These are phyloP conservation scores for Hypoxylon fragiforme DNA, from an alignment of 495 filamentous ascomycete genomes.

Conservation along the genomic window DNA sequence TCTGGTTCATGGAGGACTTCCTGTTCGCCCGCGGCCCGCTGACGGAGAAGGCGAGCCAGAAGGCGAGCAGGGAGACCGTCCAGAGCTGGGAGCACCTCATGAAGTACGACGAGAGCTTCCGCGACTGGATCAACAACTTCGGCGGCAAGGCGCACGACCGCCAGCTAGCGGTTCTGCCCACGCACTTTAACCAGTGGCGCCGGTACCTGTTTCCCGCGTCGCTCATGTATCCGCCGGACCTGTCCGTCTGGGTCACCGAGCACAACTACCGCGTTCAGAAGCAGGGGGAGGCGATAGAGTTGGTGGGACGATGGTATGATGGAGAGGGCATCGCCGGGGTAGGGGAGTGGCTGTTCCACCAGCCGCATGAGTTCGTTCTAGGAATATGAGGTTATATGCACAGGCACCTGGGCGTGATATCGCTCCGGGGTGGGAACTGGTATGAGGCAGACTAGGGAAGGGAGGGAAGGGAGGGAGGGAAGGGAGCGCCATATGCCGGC, in stretches of 20 bases:
- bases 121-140: conserved; percentile 1
- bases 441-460: no score
- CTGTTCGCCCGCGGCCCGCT: neutral
- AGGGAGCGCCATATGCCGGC: no score
- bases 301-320: neutral
- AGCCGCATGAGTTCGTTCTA: no score
- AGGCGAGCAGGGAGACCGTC: neutral
- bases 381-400: no score
- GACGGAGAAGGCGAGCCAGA: neutral
- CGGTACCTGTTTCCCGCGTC: neutral
- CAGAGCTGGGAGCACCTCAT: neutral
- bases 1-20: conserved; percentile 4
- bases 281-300: neutral
- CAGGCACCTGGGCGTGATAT: no score
- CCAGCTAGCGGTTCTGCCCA: neutral
- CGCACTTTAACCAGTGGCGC: conserved; percentile 11
- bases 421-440: no score
- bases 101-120: neutral
- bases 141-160: conserved; percentile 3
- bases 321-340: neutral
- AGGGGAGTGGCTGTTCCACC: neutral
- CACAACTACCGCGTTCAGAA: neutral
- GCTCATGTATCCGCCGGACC: neutral
- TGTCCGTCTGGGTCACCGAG: neutral
- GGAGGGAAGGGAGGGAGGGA: no score